phyloP scores from a whole-genome alignment of 75 land plant genomes.

The Pseudotsuga menziesii region DNA sequence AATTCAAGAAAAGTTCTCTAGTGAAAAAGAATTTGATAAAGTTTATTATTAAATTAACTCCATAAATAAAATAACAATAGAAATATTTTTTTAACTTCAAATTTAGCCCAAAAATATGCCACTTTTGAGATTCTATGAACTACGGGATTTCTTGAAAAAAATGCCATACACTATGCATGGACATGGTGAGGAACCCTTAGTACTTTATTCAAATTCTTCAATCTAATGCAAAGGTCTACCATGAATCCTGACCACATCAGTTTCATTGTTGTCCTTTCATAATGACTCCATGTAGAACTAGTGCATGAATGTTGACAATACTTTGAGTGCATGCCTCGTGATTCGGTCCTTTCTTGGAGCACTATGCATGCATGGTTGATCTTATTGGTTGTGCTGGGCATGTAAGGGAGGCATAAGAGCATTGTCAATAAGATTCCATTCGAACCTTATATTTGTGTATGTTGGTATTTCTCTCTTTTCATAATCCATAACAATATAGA shows the following conservation, averaged over 20 bases:
- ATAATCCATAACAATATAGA: slow-evolving; percentile 40
- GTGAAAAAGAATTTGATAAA: slow-evolving; percentile 10
- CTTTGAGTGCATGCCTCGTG: slow-evolving; percentile 27
- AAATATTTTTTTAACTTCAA: too few species aligned
- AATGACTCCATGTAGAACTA: slow-evolving; percentile 50
- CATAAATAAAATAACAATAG: too few species aligned
- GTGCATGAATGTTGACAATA: slow-evolving; percentile 47
- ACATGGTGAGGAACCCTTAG: slow-evolving; percentile 20
- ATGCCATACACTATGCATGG: slow-evolving; percentile 47
- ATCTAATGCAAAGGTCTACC: slow-evolving; percentile 27
- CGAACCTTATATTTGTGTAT: slow-evolving; percentile 31
- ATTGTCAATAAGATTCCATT: slow-evolving; percentile 40
- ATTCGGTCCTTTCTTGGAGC: slow-evolving; percentile 31
- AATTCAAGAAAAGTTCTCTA: slow-evolving; percentile 25
- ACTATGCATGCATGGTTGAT: slow-evolving; percentile 61
- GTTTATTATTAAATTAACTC: too few species aligned
- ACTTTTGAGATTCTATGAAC: slow-evolving; percentile 33
- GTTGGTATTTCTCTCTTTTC: slow-evolving; percentile 41
- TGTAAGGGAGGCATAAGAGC: slow-evolving; percentile 32
- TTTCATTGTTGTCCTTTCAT: slow-evolving; percentile 48
- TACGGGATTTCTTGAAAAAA: slow-evolving; percentile 41
- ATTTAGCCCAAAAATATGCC: too few species aligned
- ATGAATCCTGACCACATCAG: slow-evolving; percentile 47
- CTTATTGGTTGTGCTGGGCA: slow-evolving; percentile 52
- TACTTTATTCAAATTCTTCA: slow-evolving; percentile 24